These are phyloP conservation scores for Halteria grandinella DNA, from an alignment of 73 alveolate genomes.

Conservation along the genomic window DNA sequence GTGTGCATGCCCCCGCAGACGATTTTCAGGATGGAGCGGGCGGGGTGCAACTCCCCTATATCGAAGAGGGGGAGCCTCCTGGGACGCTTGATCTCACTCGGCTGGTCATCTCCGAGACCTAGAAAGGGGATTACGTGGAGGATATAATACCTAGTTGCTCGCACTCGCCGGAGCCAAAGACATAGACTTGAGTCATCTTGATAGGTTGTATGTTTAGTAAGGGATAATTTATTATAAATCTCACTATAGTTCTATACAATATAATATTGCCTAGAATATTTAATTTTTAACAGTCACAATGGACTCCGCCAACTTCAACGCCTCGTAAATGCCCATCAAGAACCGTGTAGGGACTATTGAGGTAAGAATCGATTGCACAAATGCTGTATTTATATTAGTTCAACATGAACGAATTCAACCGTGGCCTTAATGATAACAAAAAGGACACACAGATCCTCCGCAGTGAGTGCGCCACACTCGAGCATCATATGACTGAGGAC, in stretches of 20 bases:
- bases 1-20: conserved; percentile 56
- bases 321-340: conserved; percentile 37
- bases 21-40: conserved; percentile 56
- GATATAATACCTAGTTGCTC: conserved; percentile 54
- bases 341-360: neutral
- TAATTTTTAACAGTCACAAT: neutral
- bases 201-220: neutral
- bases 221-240: neutral
- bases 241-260: neutral
- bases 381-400: neutral
- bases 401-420: conserved; percentile 18
- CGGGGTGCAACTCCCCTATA: conserved; percentile 33
- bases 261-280: neutral
- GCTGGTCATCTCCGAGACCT: conserved; percentile 78
- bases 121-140: neutral
- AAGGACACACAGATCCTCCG: conserved; percentile 37
- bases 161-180: conserved; percentile 70
- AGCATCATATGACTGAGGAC: conserved; percentile 51
- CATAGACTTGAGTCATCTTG: conserved; percentile 55
- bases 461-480: conserved; percentile 51
- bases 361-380: neutral
- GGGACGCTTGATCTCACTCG: conserved; percentile 76
- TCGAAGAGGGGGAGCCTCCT: conserved; percentile 66
- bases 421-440: conserved; percentile 26
- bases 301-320: neutral